These are phyloP conservation scores for Trichophyton mentagrophytes DNA, from an alignment of 2,329 filamentous ascomycete genomes.

Conservation along the genomic window DNA sequence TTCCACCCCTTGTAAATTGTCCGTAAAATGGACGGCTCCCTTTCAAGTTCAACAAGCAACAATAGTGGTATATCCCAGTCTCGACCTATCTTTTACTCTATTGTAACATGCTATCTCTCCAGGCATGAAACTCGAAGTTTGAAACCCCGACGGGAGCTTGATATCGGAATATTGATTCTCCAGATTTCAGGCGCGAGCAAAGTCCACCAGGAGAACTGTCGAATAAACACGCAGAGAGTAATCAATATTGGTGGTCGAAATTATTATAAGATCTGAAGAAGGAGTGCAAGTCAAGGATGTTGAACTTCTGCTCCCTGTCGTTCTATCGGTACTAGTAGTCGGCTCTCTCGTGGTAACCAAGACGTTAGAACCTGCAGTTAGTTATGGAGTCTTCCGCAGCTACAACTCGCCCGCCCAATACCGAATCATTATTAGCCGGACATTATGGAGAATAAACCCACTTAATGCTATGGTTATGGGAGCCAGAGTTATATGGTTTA, in stretches of 20 bases:
- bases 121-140: background rate
- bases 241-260: background rate
- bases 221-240: background rate
- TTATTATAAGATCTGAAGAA: background rate
- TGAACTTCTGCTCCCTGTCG: background rate
- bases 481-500: background rate
- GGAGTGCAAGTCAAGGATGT: background rate
- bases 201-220: background rate
- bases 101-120: background rate
- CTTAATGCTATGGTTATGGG: background rate
- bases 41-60: background rate
- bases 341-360: background rate
- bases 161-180: background rate
- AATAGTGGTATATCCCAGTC: background rate
- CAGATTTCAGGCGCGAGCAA: too few relatives aligned
- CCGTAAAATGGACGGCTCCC: background rate
- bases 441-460: background rate
- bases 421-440: background rate
- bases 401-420: background rate
- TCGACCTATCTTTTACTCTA: background rate
- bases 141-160: background rate
- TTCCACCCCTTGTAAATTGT: constrained; percentile 10
- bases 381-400: background rate
- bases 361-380: background rate
- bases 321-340: background rate